Base-by-base conservation (phyloP, 345 rosid genomes). In the Melastoma malabathricum region DNA sequence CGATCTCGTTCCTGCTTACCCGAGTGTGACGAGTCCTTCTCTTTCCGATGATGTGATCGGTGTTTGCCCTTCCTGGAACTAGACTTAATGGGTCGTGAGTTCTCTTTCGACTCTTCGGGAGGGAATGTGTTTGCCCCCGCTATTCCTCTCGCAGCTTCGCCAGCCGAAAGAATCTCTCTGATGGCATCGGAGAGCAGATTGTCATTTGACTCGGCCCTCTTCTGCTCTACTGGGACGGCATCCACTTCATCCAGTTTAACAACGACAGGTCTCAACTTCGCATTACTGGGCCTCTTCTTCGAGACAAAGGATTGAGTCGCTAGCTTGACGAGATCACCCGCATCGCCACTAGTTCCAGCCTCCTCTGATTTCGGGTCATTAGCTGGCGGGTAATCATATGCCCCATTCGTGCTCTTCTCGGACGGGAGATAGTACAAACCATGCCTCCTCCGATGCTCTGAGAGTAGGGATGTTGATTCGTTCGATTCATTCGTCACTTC, bases 221-320 rank as follows among this genome's bases (percentile, higher is more conserved):
- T 81, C n/a, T 55, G 23, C 25, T 46, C 46, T 13, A 59, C 51
- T 25, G 65, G 61, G 50, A 50, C 58, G 12, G 51, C 80, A 54
- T 75, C 83, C n/a, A n/a, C n/a, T 62, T 78, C 89, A 57, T 88
- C 94, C 64, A 93, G 77, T 73, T 78, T 79, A 58, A 93, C 94
- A 48, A 93, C 95, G 53, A 88, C 90, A 49, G 99, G 97, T 76
- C 99, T 84, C 16, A 78, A 75, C 61, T 92, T 92, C 19, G 74
- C 69, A 54, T 65, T 64, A 61, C 62, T 80, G 31, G 70, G 54
- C 65, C 78, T 93, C 60, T 67, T 80, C 71, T 72, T 78, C 10
- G 72, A 63, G 47, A 60, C 59, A 43, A 83, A 69, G 15, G 86
- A 81, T 53, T 78, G 79, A 39, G 60, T 75, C 0, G 85, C 63